Conservation (phyloP, 1,139 yeast species). For the Pichia sp. region DNA sequence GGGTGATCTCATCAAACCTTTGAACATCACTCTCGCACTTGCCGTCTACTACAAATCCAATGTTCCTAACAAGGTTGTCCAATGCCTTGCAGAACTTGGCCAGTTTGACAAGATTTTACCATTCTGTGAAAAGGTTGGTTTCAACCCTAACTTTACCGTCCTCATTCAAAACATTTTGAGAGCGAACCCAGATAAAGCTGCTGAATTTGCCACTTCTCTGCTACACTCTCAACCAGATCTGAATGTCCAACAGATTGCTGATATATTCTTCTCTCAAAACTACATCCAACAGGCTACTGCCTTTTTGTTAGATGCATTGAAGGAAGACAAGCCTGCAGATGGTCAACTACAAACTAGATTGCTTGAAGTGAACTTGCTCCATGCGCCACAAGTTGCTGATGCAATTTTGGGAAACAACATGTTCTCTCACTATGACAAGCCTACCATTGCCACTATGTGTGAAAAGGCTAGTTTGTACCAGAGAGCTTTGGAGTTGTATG, state of each 20-base stretch:
- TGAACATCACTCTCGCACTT: slow-evolving; percentile 77
- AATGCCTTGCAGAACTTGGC: slow-evolving; percentile 90
- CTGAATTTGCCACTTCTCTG: slow-evolving; percentile 90
- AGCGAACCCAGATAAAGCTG: slow-evolving; percentile 95
- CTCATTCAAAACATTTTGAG: slow-evolving; percentile 87
- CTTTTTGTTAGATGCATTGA: slow-evolving; percentile 91
- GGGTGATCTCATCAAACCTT: slow-evolving; percentile 92
- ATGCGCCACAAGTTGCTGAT: slow-evolving; percentile 99
- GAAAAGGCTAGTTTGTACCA: slow-evolving; percentile 93
- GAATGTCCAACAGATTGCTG: slow-evolving; percentile 83
- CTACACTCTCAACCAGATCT: slow-evolving; percentile 58
- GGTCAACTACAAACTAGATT: slow-evolving; percentile 95
- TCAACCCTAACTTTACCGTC: slow-evolving; percentile 84
- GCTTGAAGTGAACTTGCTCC: slow-evolving; percentile 84
- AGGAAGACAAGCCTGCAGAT: slow-evolving; percentile 89
- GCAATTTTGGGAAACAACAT: slow-evolving; percentile 94
- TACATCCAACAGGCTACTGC: slow-evolving; percentile 98
- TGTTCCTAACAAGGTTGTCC: slow-evolving; percentile 83
- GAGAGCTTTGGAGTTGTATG: slow-evolving; percentile 93
- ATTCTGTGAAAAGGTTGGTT: slow-evolving; percentile 83
- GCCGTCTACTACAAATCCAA: slow-evolving; percentile 87
- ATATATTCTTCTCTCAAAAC: slow-evolving; percentile 90
- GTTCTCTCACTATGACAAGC: slow-evolving; percentile 94
- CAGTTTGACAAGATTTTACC: slow-evolving; percentile 96
- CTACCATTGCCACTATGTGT: slow-evolving; percentile 84